Evolutionary conservation across 2,329 filamentous ascomycete genomes (phyloP).

Genomic region (Hymenoscyphus fructigenus): DNA sequence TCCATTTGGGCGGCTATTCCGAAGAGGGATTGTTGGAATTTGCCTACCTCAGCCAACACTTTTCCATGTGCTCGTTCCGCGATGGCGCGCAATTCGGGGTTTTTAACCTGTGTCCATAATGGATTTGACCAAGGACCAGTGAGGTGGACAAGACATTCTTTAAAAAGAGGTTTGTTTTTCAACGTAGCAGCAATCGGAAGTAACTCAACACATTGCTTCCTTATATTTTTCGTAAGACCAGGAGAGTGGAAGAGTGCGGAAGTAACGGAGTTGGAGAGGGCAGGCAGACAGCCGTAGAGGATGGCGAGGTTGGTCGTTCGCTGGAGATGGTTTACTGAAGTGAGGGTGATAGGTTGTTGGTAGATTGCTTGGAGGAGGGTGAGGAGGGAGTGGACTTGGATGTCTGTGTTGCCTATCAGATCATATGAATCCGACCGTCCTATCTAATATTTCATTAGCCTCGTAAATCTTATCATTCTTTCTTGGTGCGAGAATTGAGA

Average conservation of each 20-base stretch:
- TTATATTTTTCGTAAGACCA: background rate
- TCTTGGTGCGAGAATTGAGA: too few relatives aligned
- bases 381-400: background rate
- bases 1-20: background rate
- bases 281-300: background rate
- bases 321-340: background rate
- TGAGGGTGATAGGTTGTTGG: background rate
- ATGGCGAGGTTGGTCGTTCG: background rate
- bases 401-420: background rate
- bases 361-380: background rate
- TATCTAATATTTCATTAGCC: too few relatives aligned
- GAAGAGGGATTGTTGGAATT: background rate
- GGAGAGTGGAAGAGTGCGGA: background rate
- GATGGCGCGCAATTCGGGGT: background rate
- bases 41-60: background rate
- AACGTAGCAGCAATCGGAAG: background rate
- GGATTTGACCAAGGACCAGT: background rate
- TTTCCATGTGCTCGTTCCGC: background rate
- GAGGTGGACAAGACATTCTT: background rate
- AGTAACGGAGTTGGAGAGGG: background rate
- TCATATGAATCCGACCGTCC: too few relatives aligned
- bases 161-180: background rate
- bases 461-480: too few relatives aligned
- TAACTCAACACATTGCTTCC: background rate
- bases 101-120: background rate